phyloP scores from a whole-genome alignment of 2,329 filamentous ascomycete genomes.

The Torrubiella hemipterigena region DNA sequence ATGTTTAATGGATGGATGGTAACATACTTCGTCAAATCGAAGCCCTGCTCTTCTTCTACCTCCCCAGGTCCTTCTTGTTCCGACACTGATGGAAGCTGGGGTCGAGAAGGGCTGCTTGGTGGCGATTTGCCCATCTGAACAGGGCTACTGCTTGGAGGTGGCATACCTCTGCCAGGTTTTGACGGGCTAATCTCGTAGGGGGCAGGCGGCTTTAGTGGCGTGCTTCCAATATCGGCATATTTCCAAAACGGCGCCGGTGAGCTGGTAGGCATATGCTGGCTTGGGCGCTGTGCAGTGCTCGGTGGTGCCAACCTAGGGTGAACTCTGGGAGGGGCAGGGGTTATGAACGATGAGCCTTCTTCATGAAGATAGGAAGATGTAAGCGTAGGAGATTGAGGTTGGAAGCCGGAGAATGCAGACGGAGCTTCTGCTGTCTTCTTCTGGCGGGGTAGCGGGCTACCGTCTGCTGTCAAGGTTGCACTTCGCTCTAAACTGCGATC shows the following conservation, averaged over 20 bases:
- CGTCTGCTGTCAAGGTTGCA: slow-evolving; percentile 36
- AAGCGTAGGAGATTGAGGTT: slow-evolving; percentile 47
- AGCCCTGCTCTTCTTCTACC: slow-evolving; percentile 37
- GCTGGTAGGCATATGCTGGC: slow-evolving; percentile 75
- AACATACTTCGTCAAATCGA: slow-evolving; percentile 46
- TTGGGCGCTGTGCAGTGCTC: slow-evolving; percentile 69
- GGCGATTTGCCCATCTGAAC: slow-evolving; percentile 37
- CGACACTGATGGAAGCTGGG: slow-evolving; percentile 16
- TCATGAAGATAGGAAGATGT: slow-evolving; percentile 52
- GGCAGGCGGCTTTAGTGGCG: slow-evolving; percentile 43
- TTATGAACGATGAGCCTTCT: slow-evolving; percentile 50
- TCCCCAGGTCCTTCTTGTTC: slow-evolving; percentile 16
- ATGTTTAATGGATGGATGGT: neutral
- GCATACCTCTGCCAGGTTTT: slow-evolving; percentile 29
- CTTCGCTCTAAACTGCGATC: slow-evolving; percentile 35
- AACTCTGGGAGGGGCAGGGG: slow-evolving; percentile 60
- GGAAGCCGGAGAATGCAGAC: slow-evolving; percentile 35
- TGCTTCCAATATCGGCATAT: slow-evolving; percentile 66
- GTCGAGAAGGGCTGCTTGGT: slow-evolving; percentile 36
- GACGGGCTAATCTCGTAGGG: slow-evolving; percentile 48
- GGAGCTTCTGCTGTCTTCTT: slow-evolving; percentile 32
- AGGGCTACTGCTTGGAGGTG: slow-evolving; percentile 48
- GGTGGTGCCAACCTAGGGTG: slow-evolving; percentile 67
- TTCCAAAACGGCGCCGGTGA: slow-evolving; percentile 85
- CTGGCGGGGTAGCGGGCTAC: slow-evolving; percentile 49